A percentile compares a stretch with the other conserved stretches of the same genome.
Conservation (phyloP, 106 monocot species). For the Posidonia australis region DNA sequence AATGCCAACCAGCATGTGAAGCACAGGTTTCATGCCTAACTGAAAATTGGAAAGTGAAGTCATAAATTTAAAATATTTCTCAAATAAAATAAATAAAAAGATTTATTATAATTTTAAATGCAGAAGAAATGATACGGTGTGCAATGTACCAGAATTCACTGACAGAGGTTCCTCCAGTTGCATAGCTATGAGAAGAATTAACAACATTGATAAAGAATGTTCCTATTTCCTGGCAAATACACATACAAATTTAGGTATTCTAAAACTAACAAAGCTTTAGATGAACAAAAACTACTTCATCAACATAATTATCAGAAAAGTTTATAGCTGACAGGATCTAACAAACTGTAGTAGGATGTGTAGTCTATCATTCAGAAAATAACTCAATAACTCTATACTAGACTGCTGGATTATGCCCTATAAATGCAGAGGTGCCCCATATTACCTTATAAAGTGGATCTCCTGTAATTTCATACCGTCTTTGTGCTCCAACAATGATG, state of each 20-base stretch:
- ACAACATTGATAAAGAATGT: conserved; percentile 78
- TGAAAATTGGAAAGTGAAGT: no score
- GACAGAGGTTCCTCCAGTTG: conserved; percentile 92
- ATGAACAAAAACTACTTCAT: no score
- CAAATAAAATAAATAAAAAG: no score
- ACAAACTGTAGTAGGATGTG: background rate
- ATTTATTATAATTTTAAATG: no score
- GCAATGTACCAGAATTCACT: conserved; percentile 94
- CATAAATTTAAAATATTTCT: no score
- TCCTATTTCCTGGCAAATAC: conserved; percentile 52
- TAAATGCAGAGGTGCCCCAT: background rate
- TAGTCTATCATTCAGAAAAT: background rate
- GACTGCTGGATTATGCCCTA: background rate
- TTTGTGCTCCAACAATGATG: conserved; percentile 80
- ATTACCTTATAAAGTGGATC: conserved; percentile 89
- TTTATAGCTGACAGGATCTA: no score
- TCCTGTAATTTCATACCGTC: conserved; percentile 78
- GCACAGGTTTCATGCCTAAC: no score
- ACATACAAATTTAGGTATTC: background rate
- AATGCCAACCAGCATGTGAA: background rate
- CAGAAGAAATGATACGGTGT: background rate
- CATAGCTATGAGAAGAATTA: conserved; percentile 91
- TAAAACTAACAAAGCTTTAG: no score
- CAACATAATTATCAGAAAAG: no score
- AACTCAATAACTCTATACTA: background rate